These are phyloP conservation scores for Atkinsonella hypoxylon DNA, from an alignment of 2,329 filamentous ascomycete genomes.

Conservation along the genomic window DNA sequence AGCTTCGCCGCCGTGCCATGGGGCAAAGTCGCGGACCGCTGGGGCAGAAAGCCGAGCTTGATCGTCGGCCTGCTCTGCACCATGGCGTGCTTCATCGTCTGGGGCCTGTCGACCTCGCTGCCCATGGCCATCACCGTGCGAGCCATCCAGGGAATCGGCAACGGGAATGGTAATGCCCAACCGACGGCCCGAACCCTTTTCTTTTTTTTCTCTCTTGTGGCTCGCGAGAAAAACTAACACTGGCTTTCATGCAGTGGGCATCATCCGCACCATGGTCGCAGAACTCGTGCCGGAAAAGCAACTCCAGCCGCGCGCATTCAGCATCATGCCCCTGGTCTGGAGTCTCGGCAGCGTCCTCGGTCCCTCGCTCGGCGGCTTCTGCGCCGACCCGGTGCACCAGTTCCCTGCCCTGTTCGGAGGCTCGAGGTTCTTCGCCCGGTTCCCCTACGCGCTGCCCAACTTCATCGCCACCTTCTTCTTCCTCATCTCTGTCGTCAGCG, in stretches of 20 bases:
- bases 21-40: slow-evolving; percentile 64
- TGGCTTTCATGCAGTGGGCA: too few species aligned
- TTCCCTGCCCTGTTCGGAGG: slow-evolving; percentile 59
- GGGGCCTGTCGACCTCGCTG: slow-evolving; percentile 72
- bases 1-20: slow-evolving; percentile 61
- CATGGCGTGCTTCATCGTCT: slow-evolving; percentile 69
- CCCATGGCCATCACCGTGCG: slow-evolving; percentile 69
- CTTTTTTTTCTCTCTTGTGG: too few species aligned
- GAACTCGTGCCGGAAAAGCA: slow-evolving; percentile 83
- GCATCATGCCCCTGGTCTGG: slow-evolving; percentile 86
- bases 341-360: slow-evolving; percentile 80
- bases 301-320: slow-evolving; percentile 80
- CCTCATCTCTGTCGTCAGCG: slow-evolving; percentile 60
- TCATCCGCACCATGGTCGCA: slow-evolving; percentile 82
- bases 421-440: slow-evolving; percentile 56
- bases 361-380: slow-evolving; percentile 74
- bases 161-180: slow-evolving; percentile 81
- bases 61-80: slow-evolving; percentile 62
- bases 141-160: slow-evolving; percentile 68
- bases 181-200: too few species aligned
- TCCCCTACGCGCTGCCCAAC: slow-evolving; percentile 79
- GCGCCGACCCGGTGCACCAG: slow-evolving; percentile 69
- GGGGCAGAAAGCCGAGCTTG: slow-evolving; percentile 75
- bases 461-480: slow-evolving; percentile 67
- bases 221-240: too few species aligned